Percentiles rank a stretch among this genome's conserved stretches.
phyloP scores from a whole-genome alignment of 83 land plant genomes.

The Picea abies region DNA sequence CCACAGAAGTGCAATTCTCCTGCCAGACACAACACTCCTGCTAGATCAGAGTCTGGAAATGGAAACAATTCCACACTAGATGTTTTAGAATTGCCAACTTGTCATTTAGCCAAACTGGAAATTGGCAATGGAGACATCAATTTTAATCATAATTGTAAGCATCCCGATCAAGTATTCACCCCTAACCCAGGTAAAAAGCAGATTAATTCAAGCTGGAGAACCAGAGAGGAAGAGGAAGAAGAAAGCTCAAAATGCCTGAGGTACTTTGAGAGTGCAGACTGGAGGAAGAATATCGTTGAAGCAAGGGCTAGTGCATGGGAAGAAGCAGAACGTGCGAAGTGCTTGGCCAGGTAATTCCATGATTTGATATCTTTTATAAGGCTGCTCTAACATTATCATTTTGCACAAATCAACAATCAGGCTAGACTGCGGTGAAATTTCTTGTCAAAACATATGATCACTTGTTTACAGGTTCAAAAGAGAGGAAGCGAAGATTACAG shows the following conservation, averaged over 20 bases:
- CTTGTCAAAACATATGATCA: slow-evolving; percentile 2
- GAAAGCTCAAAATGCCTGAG: not conserved
- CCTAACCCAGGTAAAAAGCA: not conserved
- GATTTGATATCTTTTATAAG: not conserved
- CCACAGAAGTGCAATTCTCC: slow-evolving; percentile 22
- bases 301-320: slow-evolving; percentile 44
- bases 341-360: slow-evolving; percentile 45
- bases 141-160: too few species aligned
- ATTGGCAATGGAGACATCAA: not conserved
- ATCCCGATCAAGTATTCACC: not conserved
- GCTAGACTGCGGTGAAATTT: not conserved
- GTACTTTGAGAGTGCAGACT: slow-evolving; percentile 25
- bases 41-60: slow-evolving; percentile 3
- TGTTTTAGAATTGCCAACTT: slow-evolving; percentile 3
- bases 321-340: slow-evolving; percentile 38
- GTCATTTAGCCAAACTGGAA: slow-evolving; percentile 4
- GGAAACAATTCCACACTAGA: not conserved
- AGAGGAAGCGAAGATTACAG: slow-evolving; percentile 77
- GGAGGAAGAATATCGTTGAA: slow-evolving; percentile 24
- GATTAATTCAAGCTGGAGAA: slow-evolving; percentile 9
- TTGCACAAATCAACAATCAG: not conserved
- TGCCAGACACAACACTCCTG: slow-evolving; percentile 9
- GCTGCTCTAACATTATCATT: not conserved
- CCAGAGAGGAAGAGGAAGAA: not conserved
- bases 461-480: slow-evolving; percentile 46